Evolutionary conservation across 2,329 filamentous ascomycete genomes (phyloP).

Genomic region (Ophiosphaerella herpotricha): DNA sequence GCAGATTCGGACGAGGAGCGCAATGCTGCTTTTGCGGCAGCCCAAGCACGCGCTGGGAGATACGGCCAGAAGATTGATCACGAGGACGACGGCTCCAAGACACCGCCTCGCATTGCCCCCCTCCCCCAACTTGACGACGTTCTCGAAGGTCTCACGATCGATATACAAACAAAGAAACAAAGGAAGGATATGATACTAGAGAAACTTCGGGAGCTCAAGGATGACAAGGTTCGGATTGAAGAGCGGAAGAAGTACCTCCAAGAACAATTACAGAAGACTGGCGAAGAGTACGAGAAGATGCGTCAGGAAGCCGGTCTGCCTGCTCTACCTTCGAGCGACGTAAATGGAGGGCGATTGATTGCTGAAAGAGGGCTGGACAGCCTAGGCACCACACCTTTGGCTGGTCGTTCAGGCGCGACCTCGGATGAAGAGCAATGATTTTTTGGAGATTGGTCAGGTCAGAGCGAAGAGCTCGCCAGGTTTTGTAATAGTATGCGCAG

Average conservation of each 20-base stretch:
- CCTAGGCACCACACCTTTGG: slow-evolving; percentile 41
- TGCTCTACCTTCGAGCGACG: slow-evolving; percentile 34
- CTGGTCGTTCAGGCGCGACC: slow-evolving; percentile 27
- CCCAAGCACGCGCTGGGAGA: slow-evolving; percentile 85
- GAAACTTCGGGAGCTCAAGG: slow-evolving; percentile 68
- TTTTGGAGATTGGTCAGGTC: slow-evolving; percentile 4
- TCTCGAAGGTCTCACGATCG: slow-evolving; percentile 65
- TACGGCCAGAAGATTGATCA: slow-evolving; percentile 63
- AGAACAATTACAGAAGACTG: slow-evolving; percentile 77
- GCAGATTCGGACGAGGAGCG: slow-evolving; percentile 67
- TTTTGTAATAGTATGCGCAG: slow-evolving; percentile 6
- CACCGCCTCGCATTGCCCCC: slow-evolving; percentile 75
- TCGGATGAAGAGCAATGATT: slow-evolving; percentile 33
- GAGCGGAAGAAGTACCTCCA: slow-evolving; percentile 80
- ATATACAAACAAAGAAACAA: slow-evolving; percentile 66
- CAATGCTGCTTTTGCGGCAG: slow-evolving; percentile 81
- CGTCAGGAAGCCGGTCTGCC: slow-evolving; percentile 54
- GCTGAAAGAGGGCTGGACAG: slow-evolving; percentile 44
- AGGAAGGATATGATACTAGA: slow-evolving; percentile 62
- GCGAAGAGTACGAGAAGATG: slow-evolving; percentile 68
- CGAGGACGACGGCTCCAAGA: slow-evolving; percentile 55
- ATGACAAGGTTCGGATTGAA: slow-evolving; percentile 70
- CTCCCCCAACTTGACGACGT: slow-evolving; percentile 74
- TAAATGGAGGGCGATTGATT: slow-evolving; percentile 32
- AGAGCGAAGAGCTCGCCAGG: slow-evolving; percentile 4